Base-by-base conservation (phyloP, 2,329 filamentous ascomycete species). In the Penicillium sp. region DNA sequence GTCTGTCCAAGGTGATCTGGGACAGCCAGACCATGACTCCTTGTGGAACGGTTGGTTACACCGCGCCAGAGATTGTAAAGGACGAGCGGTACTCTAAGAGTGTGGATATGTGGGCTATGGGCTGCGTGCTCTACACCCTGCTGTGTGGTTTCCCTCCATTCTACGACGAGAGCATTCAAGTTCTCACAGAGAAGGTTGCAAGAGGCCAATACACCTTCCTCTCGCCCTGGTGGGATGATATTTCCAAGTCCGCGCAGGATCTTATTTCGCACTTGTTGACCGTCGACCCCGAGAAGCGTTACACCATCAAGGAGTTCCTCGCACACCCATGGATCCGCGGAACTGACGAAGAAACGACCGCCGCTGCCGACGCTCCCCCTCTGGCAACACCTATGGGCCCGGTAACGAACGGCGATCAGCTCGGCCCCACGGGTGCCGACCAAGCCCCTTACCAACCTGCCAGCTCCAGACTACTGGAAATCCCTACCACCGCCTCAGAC, bases 141-240 rank as follows among this genome's bases (percentile, higher is more conserved):
- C 88, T 99, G 16, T 99, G 95, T 68, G 95, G 95, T 14, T 99
- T 99, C 79, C 95, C 95, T 10, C 95, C 95, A 3, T 99, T 99
- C 77, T 96, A 99, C 75, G 95, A 99, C 67, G 95, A 99, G 78
- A 96, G 91, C 70, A 98, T 99, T 65, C 92, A 96, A 71, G 89
- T 96, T 0, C 84, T 99, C 59, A 98, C 95, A 1, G 93, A 99
- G 73, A 99, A 99, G 81, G 95, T 99, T 19, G 95, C 95, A 29
- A 89, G 90, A 69, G 95, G 95, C 49, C 92, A 98, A 78, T 99
- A 95, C 74, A 98, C 95, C 0, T 99, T 99, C 80, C 79, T 99
- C 44, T 98, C 93, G 3, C 95, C 95, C 0, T 99, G 95, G 95
- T 99, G 95, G 95, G 95, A 99, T 66, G 93, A 97, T 57, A 98